These are phyloP conservation scores for Aurantiochytrium sp. DNA, from an alignment of 108 stramenopile species.

Conservation along the genomic window DNA sequence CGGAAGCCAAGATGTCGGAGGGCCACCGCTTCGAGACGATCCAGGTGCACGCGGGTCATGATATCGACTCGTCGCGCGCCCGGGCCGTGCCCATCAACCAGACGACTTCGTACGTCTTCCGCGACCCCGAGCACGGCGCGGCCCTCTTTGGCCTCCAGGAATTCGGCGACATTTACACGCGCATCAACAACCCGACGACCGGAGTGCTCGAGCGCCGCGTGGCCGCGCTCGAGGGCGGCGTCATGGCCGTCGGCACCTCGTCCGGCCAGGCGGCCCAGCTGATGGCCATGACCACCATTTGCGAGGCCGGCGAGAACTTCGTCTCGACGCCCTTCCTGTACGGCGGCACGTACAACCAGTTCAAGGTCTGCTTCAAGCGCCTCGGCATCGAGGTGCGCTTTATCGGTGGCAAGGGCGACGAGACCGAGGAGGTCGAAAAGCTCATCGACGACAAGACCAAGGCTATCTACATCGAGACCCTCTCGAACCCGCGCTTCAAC, in stretches of 20 bases:
- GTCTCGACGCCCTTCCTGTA: conserved; percentile 63
- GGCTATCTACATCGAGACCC: conserved; percentile 63
- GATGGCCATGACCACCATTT: conserved; percentile 68
- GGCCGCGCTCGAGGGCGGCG: conserved; percentile 68
- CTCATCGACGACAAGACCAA: conserved; percentile 74
- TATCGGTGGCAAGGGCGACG: conserved; percentile 58
- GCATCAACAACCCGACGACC: conserved; percentile 48
- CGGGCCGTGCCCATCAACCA: conserved; percentile 72
- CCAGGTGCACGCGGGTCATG: conserved; percentile 34
- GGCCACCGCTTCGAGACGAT: conserved; percentile 18
- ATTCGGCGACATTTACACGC: conserved; percentile 76
- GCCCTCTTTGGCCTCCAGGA: conserved; percentile 75
- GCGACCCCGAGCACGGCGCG: conserved; percentile 70
- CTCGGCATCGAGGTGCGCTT: conserved; percentile 73
- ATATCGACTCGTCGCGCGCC: not conserved
- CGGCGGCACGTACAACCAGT: conserved; percentile 60
- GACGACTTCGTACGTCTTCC: conserved; percentile 70
- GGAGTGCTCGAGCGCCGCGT: conserved; percentile 69
- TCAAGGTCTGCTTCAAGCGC: conserved; percentile 66
- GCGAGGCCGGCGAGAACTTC: conserved; percentile 75
- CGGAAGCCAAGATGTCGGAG: no score
- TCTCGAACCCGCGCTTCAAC: conserved; percentile 19
- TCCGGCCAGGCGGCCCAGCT: conserved; percentile 69
- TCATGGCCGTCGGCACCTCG: conserved; percentile 56
- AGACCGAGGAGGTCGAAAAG: conserved; percentile 52